Evolutionary conservation across 331 rosid species (phyloP).

Genomic region (Malus hybrid): DNA sequence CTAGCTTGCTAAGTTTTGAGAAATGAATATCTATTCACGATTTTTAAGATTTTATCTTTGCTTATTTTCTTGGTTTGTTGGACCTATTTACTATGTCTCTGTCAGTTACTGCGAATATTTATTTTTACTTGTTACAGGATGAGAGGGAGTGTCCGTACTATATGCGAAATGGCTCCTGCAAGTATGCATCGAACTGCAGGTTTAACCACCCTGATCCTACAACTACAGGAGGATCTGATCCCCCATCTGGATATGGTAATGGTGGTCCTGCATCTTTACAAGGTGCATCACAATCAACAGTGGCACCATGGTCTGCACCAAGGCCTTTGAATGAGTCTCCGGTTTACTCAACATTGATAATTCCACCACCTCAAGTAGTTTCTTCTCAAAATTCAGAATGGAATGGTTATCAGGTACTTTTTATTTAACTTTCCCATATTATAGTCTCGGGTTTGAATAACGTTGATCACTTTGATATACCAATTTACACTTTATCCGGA

Average conservation of each 20-base stretch:
- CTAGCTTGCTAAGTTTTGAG: not conserved
- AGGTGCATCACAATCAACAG: conserved; percentile 46
- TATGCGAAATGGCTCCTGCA: conserved; percentile 92
- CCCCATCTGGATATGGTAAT: conserved; percentile 48
- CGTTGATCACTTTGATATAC: not conserved
- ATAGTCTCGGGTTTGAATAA: not conserved
- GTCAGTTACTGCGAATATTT: not conserved
- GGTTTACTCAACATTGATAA: conserved; percentile 54
- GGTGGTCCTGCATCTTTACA: conserved; percentile 46
- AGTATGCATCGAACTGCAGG: conserved; percentile 84
- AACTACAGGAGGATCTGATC: conserved; percentile 47
- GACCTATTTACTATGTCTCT: not conserved
- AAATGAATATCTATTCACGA: not conserved
- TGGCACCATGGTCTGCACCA: conserved; percentile 58
- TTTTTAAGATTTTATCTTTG: not conserved
- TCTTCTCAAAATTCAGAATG: conserved; percentile 59
- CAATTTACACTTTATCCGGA: not conserved
- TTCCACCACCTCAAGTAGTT: conserved; percentile 40
- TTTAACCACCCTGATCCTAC: conserved; percentile 97
- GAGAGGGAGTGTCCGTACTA: conserved; percentile 85
- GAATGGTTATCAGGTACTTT: conserved; percentile 77
- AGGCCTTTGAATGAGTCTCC: conserved; percentile 59
- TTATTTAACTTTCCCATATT: not conserved
- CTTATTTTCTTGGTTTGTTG: not conserved
- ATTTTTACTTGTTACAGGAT: conserved; percentile 40